A percentile compares a stretch with the other conserved stretches of the same genome.
Evolutionary conservation across 225 moss, liverwort and hornwort species (phyloP).

Genomic region (Neckera pumila): DNA sequence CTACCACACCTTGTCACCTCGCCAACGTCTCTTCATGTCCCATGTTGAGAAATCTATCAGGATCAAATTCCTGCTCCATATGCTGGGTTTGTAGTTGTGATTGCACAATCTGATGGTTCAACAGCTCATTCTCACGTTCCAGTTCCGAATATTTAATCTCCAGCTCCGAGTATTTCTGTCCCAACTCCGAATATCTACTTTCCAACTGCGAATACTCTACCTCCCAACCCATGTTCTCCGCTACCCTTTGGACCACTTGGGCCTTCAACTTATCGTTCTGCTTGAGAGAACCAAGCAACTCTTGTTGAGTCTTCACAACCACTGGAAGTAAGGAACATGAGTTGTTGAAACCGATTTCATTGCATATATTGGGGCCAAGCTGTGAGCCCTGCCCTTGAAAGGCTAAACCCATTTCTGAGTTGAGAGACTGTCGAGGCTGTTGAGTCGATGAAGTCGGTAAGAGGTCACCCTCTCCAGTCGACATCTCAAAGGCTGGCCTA

Average conservation of each 20-base stretch:
- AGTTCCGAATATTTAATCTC: background rate
- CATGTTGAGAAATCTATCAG: accelerated
- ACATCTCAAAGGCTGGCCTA: background rate
- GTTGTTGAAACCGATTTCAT: background rate
- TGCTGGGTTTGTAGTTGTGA: background rate
- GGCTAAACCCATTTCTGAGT: background rate
- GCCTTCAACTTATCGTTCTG: background rate
- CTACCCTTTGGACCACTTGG: too few species aligned
- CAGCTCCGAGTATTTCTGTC: background rate
- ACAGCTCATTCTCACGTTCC: background rate
- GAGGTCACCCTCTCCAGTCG: background rate
- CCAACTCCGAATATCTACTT: too few species aligned
- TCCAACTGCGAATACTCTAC: background rate
- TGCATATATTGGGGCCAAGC: background rate
- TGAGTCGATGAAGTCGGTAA: background rate
- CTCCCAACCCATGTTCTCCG: background rate
- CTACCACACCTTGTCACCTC: background rate
- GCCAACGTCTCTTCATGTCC: too few species aligned
- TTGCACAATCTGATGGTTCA: background rate
- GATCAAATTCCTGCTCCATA: background rate
- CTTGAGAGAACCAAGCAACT: background rate
- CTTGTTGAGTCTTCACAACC: background rate
- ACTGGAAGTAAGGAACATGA: background rate
- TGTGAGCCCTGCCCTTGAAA: background rate
- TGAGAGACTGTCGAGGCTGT: background rate